phyloP scores from a whole-genome alignment of 2,329 filamentous ascomycete genomes.

The Ophiobolus disseminans region DNA sequence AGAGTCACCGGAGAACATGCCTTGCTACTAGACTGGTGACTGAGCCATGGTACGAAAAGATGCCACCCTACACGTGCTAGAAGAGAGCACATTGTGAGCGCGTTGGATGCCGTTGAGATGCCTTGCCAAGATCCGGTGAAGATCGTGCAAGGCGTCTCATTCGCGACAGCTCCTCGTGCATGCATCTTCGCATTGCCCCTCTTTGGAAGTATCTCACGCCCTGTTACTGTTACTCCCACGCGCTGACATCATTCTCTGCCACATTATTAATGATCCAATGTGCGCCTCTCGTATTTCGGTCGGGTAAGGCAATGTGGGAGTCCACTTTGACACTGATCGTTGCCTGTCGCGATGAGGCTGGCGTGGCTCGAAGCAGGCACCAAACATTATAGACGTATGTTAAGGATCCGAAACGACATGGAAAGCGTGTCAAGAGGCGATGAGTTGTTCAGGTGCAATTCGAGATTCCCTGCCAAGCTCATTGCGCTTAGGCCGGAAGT shows the following conservation, averaged over 20 bases:
- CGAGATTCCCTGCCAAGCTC: slow-evolving; percentile 11
- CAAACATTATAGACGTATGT: slow-evolving; percentile 1
- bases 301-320: background rate
- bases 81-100: too few relatives aligned
- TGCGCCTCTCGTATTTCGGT: too few relatives aligned
- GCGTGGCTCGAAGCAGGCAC: background rate
- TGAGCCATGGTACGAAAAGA: slow-evolving; percentile 1
- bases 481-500: slow-evolving; percentile 21
- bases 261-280: too few relatives aligned
- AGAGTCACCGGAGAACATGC: slow-evolving; percentile 1
- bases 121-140: slow-evolving; percentile 31
- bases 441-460: slow-evolving; percentile 9
- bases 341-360: slow-evolving; percentile 9
- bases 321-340: background rate
- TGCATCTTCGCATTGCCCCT: slow-evolving; percentile 2
- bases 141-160: too few relatives aligned
- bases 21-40: background rate
- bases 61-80: too few relatives aligned
- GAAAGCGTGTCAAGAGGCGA: slow-evolving; percentile 10
- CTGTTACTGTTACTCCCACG: background rate
- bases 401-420: slow-evolving; percentile 5
- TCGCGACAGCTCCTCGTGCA: background rate
- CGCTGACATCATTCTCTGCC: slow-evolving; percentile 1
- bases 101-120: too few relatives aligned
- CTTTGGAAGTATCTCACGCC: too few relatives aligned